Evolutionary conservation across 306 rosid genomes (phyloP).

Genomic region (Fragaria nilgerrensis): DNA sequence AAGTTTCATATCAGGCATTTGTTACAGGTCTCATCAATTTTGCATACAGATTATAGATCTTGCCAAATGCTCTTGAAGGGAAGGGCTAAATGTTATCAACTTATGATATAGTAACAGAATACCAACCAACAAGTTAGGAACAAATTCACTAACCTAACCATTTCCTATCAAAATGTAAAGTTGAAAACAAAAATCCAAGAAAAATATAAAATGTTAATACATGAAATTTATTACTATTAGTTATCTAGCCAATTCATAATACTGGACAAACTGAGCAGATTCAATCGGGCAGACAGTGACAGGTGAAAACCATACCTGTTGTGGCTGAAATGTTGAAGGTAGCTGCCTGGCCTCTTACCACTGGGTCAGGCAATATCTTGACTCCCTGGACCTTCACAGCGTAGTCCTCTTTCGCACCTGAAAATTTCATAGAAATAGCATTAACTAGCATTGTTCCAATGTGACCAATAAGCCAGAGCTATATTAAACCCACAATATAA

Average conservation of each 20-base stretch:
- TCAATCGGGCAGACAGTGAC: not conserved
- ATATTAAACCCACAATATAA: not conserved
- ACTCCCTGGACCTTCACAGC: slow-evolving; percentile 66
- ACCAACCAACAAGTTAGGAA: not conserved
- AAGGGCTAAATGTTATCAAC: not conserved
- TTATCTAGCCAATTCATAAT: not conserved
- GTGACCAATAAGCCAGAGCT: not conserved
- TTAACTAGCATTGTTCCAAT: not conserved
- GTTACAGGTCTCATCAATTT: not conserved
- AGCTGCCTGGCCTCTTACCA: slow-evolving; percentile 61
- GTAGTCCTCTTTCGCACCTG: slow-evolving; percentile 59
- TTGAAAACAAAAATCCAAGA: not conserved
- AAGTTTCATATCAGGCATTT: not conserved
- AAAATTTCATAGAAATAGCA: slow-evolving; percentile 10
- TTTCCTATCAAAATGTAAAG: not conserved
- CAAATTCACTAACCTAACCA: not conserved
- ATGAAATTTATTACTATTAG: not conserved
- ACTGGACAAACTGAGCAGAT: not conserved
- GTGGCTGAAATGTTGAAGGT: slow-evolving; percentile 73
- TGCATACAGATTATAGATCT: not conserved
- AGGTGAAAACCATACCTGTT: slow-evolving; percentile 42
- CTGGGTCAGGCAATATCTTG: slow-evolving; percentile 61
- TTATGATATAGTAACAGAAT: not conserved
- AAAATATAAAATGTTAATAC: not conserved
- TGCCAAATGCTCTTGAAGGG: not conserved